Evolutionary conservation across 2,329 filamentous ascomycete genomes (phyloP).

Genomic region (Trichoderma sp.): DNA sequence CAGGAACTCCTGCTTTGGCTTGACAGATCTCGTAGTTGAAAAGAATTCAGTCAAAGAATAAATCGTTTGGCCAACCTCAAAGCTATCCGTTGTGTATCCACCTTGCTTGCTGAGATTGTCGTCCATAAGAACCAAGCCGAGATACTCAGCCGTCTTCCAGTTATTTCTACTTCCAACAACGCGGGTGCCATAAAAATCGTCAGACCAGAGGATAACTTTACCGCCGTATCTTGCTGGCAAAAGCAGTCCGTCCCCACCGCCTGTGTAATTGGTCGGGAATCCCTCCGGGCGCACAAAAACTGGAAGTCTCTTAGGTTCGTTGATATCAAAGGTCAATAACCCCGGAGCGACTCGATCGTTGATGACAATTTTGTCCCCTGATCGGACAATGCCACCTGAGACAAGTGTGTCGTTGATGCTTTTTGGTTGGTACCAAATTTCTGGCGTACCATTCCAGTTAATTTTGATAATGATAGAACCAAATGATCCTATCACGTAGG

Average conservation of each 20-base stretch:
- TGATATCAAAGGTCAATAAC: not conserved
- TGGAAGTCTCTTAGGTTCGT: not conserved
- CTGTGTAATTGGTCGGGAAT: not conserved
- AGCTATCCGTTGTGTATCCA: not conserved
- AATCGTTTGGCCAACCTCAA: not conserved
- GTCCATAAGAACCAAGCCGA: not conserved
- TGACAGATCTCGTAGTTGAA: not conserved
- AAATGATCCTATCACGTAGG: not conserved
- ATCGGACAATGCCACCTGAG: not conserved
- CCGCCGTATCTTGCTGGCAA: not conserved
- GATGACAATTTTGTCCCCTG: constrained; percentile 1
- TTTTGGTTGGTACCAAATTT: not conserved
- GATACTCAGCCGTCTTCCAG: constrained; percentile 8
- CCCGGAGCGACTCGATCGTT: constrained; percentile 9
- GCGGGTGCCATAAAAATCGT: not conserved
- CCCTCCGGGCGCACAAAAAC: not conserved
- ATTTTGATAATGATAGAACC: constrained; percentile 3
- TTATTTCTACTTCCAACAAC: constrained; percentile 1
- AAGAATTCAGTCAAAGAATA: constrained; percentile 13
- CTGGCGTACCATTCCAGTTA: not conserved
- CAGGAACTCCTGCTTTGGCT: not conserved
- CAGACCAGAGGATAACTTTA: not conserved
- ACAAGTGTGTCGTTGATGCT: constrained; percentile 5
- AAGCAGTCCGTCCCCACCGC: not conserved
- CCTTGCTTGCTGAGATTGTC: not conserved